A percentile compares a stretch with the other conserved stretches of the same genome.
These are phyloP conservation scores for Sequoiadendron giganteum DNA, from an alignment of 75 land plant genomes.

Conservation along the genomic window DNA sequence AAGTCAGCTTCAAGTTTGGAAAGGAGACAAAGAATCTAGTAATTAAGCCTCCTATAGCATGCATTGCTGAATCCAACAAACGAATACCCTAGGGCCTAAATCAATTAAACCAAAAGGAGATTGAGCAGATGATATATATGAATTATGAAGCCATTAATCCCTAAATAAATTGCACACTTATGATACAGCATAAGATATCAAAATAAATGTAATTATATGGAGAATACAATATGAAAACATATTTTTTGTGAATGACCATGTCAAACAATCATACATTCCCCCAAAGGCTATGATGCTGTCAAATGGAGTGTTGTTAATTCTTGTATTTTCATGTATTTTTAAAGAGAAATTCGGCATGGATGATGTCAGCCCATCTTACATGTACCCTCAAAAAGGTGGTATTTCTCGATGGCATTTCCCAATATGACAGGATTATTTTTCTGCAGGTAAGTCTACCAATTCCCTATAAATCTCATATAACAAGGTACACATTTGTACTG, in stretches of 20 bases:
- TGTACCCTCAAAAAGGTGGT: not conserved
- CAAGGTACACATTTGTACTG: not conserved
- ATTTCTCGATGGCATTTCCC: not conserved
- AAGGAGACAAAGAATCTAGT: not conserved
- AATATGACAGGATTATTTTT: not conserved
- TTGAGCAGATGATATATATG: not conserved
- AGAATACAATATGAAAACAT: no score
- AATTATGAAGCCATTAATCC: not conserved
- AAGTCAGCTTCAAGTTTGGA: not conserved
- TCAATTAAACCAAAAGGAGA: not conserved
- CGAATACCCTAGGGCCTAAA: not conserved
- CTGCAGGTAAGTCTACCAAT: not conserved
- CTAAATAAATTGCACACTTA: not conserved
- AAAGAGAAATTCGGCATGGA: not conserved
- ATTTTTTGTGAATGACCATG: no score
- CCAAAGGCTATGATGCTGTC: not conserved
- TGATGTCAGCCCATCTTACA: not conserved
- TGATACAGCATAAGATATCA: not conserved
- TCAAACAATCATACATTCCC: no score
- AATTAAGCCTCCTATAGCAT: not conserved
- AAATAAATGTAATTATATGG: no score
- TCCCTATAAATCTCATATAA: not conserved
- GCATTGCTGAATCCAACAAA: not conserved
- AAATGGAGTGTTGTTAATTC: not conserved
- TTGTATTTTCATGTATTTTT: not conserved